phyloP scores from a whole-genome alignment of 139 green algal genomes.

The Dunaliella sp. region DNA sequence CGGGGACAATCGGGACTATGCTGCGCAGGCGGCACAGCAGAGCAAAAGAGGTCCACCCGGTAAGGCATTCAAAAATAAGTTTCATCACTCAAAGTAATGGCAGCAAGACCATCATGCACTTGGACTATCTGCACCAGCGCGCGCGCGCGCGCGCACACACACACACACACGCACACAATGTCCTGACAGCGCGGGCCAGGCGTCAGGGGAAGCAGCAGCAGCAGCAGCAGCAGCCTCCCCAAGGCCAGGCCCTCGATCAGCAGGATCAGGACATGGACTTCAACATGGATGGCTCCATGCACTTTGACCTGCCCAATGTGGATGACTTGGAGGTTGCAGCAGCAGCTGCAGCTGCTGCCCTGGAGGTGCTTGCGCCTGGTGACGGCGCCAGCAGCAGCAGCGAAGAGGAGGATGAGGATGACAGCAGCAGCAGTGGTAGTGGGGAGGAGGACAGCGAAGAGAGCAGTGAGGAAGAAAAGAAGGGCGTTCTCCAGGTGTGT shows the following conservation, averaged over 20 bases:
- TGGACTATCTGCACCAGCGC: not conserved
- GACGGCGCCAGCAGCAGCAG: slow-evolving; percentile 25
- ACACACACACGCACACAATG: not conserved
- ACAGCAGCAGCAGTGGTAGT: slow-evolving; percentile 33
- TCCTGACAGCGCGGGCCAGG: not conserved
- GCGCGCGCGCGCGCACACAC: not conserved
- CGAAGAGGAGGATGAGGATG: slow-evolving; percentile 14
- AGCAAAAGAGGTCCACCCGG: not conserved
- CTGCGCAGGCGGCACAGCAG: not conserved
- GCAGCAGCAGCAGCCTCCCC: too few species aligned
- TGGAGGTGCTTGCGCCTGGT: slow-evolving; percentile 47
- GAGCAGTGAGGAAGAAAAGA: not conserved
- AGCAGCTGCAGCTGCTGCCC: slow-evolving; percentile 53
- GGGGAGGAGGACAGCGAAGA: slow-evolving; percentile 16
- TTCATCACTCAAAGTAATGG: not conserved
- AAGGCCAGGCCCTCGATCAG: not conserved
- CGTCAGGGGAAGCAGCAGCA: not conserved
- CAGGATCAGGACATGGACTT: not conserved
- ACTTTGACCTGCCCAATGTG: slow-evolving; percentile 47
- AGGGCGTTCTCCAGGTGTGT: too few species aligned
- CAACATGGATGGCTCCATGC: not conserved
- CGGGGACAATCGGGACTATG: not conserved
- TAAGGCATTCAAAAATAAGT: not conserved
- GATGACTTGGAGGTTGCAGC: slow-evolving; percentile 70
- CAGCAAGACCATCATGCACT: not conserved